Base-by-base conservation (phyloP, 768 basidiomycete species). In the Boletus patriciae region DNA sequence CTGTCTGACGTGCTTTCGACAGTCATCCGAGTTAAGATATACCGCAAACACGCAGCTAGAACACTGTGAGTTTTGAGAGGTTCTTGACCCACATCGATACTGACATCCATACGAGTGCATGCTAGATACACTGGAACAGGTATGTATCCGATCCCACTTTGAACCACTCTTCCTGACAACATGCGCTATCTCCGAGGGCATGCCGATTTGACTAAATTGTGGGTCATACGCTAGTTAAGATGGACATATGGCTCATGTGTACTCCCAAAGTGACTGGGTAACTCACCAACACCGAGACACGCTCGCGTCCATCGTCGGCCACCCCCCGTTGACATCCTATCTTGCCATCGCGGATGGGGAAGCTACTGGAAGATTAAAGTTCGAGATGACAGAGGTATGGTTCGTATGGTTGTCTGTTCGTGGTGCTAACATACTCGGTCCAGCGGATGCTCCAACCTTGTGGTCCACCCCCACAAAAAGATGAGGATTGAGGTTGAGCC, bases 251-350 rank as follows among this genome's bases (percentile, higher is more conserved):
- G 48, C 46, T 54, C 12, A 62, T 62, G 60, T 66, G 62, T 19
- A 38, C 33, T 50, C 6, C 3, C 67, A 9, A 31, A 98, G 96
- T 74, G 96, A 98, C 69, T 98, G 96, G 96, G 74, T 96, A 45
- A 97, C 94, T 8, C 93, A 98, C 74, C 96, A 98, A 68, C 95
- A 98, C 75, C 86, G 96, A 41, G 96, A 98, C 71, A 95, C 94
- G n/a, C 77, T 92, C 58, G 78, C 95, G 23, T 90, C 95, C 10
- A 94, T 98, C 60, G 86, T 94, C 44, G 94, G 96, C 3, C 97
- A 99, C 71, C 83, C 93, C 4, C 81, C 91, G 0, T 75, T 99
- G 54, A 77, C 86, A 15, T 92, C 92, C 3, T 99, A 89, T 70
- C 79, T 98, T 45, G 87, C 94, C 2, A 85, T 98, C 65, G 95